Evolutionary conservation across 257 asterid genomes (phyloP).

Genomic region (Salvia splendens): DNA sequence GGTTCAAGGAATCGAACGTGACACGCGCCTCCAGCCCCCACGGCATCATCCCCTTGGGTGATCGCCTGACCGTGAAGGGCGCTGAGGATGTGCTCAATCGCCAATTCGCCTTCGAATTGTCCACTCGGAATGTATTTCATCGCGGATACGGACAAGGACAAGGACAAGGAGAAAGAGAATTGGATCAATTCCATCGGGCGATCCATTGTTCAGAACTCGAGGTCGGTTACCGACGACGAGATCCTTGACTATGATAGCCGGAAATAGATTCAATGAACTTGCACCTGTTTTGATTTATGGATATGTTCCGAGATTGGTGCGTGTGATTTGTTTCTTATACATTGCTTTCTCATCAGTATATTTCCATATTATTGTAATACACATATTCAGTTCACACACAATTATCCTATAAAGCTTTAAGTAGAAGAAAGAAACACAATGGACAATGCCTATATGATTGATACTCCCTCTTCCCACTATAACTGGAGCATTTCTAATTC

Average conservation of each 20-base stretch:
- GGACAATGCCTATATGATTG: too few species aligned
- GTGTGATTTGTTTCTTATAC: too few species aligned
- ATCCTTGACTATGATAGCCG: conserved; percentile 73
- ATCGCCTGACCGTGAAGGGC: conserved; percentile 87
- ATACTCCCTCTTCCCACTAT: too few species aligned
- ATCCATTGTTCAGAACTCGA: conserved; percentile 69
- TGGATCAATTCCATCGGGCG: conserved; percentile 53
- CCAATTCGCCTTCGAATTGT: conserved; percentile 80
- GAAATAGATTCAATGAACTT: conserved; percentile 23
- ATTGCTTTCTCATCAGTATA: too few species aligned
- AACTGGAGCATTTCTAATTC: too few species aligned
- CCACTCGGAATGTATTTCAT: conserved; percentile 83
- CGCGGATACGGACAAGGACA: conserved; percentile 89
- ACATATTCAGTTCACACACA: too few species aligned
- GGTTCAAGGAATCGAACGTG: conserved; percentile 87
- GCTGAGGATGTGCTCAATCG: conserved; percentile 90
- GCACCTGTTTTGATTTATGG: too few species aligned
- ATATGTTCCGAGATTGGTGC: too few species aligned
- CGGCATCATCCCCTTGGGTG: conserved; percentile 66
- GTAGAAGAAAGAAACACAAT: too few species aligned
- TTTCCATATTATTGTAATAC: too few species aligned
- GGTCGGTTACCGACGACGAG: conserved; percentile 82
- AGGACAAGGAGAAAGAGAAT: conserved; percentile 90
- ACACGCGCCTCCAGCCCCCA: conserved; percentile 73
- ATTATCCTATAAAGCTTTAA: too few species aligned